Evolutionary conservation across 73 alveolate species (phyloP).

Genomic region (Uronychia binucleata): DNA sequence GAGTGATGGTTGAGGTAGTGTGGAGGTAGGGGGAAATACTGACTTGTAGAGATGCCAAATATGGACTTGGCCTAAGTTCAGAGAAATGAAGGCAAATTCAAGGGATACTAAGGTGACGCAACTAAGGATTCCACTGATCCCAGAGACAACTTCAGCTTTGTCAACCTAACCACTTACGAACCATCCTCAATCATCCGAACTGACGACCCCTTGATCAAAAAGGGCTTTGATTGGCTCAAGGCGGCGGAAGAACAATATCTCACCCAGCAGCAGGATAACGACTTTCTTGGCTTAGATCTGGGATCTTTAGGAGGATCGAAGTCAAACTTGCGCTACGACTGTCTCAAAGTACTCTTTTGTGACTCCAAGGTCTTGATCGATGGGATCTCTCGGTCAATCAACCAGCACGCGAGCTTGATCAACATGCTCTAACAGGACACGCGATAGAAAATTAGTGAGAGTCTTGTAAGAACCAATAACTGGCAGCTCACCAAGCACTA

Average conservation of each 20-base stretch:
- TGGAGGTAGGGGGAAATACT: too few species aligned
- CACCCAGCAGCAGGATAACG: background rate
- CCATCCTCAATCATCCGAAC: background rate
- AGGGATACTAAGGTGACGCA: too few species aligned
- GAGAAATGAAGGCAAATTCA: too few species aligned
- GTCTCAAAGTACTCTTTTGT: background rate
- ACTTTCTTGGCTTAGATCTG: background rate
- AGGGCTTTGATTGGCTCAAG: background rate
- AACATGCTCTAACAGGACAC: background rate
- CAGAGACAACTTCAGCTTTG: too few species aligned
- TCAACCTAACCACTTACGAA: background rate
- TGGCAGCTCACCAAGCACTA: background rate
- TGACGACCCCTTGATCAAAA: background rate
- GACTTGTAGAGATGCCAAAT: too few species aligned
- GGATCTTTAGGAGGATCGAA: background rate
- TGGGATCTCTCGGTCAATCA: background rate
- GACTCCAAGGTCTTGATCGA: background rate
- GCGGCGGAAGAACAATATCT: background rate
- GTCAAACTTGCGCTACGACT: background rate
- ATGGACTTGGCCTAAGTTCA: too few species aligned
- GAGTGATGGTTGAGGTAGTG: too few species aligned
- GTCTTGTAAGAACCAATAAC: background rate
- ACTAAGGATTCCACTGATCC: background rate
- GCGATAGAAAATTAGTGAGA: background rate
- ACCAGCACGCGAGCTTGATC: background rate